These are phyloP conservation scores for Entonaema liquescens DNA, from an alignment of 495 filamentous ascomycete species.

Conservation along the genomic window DNA sequence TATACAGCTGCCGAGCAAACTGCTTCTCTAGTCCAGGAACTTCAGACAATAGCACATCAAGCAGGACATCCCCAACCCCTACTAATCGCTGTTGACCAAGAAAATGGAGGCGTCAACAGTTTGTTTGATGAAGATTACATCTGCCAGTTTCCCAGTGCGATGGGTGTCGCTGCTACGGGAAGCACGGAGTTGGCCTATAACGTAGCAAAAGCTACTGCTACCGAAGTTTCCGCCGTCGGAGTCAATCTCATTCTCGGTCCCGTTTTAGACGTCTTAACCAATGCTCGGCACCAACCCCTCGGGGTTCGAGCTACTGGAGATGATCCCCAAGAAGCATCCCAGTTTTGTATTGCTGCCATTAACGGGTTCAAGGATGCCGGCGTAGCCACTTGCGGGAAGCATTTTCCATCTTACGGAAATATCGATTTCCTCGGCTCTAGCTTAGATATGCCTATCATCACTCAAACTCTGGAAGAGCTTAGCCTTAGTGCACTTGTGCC, in stretches of 20 bases:
- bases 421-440: conserved; percentile 89
- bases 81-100: conserved; percentile 86
- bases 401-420: conserved; percentile 92
- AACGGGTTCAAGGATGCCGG: conserved; percentile 89
- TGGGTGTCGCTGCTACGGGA: conserved; percentile 88
- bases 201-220: conserved; percentile 84
- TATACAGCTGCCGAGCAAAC: conserved; percentile 80
- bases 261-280: conserved; percentile 88
- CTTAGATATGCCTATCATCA: conserved; percentile 89
- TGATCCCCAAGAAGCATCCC: conserved; percentile 88
- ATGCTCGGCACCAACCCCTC: conserved; percentile 84
- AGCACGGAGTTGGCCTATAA: conserved; percentile 79
- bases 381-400: conserved; percentile 85
- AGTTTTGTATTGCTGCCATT: conserved; percentile 86
- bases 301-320: conserved; percentile 85
- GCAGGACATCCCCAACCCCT: conserved; percentile 86
- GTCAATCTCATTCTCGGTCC: conserved; percentile 92
- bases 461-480: conserved; percentile 86
- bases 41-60: conserved; percentile 87
- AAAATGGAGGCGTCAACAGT: conserved; percentile 95
- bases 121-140: conserved; percentile 91
- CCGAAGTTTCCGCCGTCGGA: conserved; percentile 84
- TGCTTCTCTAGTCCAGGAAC: conserved; percentile 79
- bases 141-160: conserved; percentile 88
- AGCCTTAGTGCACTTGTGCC: conserved; percentile 84